Evolutionary conservation across 129 eudicot species (phyloP), one percentile per base, ranked within the genome.

Genomic region (Deinandra increscens): DNA sequence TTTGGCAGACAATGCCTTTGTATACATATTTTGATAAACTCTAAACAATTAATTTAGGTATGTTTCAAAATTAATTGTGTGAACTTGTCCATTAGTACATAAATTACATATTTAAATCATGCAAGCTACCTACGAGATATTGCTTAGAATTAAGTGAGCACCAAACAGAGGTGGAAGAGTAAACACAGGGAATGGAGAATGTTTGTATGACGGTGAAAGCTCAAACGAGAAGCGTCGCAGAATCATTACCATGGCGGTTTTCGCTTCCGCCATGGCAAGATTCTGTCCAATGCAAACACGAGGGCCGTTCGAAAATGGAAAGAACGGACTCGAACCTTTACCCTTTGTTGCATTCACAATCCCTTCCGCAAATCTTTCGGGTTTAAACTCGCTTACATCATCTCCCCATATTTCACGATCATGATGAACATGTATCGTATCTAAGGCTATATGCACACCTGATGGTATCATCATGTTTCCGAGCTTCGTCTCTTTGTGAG

Each of bases 221-320:
- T 84, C 78, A 22, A 81, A 85, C 34, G 81, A 72, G 53, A 88
- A 88, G 14, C 82, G 82, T 48, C 38, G 75, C 9, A 88, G 75
- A 45, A 88, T 69, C 76, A 81, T 72, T 4, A 78, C 79, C 9
- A 85, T 58, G 1, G 82, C 78, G 53, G 83, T 26, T 84, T 81
- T 85, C 0, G 88, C 91, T 75, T 88, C 91, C 10, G 79, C 23
- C 75, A 81, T 50, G 0, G 96, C 91, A 64, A 82, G 81, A 42
- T 88, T 88, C 60, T 83, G 83, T 18, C 85, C 96, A 0, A 88
- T 81, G 78, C 96, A 88, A 14, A 78, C 69, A 9, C 91, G 73
- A 8, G 91, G 96, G 23, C 91, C 96, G 69, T 70, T 74, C 38
- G 87, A 79, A 67, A 88, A 88, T 0, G 96, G 84, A 22, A 88